Evolutionary conservation across 2,329 filamentous ascomycete species (phyloP), one percentile per base, ranked within the genome.

Genomic region (Neurospora sp.): DNA sequence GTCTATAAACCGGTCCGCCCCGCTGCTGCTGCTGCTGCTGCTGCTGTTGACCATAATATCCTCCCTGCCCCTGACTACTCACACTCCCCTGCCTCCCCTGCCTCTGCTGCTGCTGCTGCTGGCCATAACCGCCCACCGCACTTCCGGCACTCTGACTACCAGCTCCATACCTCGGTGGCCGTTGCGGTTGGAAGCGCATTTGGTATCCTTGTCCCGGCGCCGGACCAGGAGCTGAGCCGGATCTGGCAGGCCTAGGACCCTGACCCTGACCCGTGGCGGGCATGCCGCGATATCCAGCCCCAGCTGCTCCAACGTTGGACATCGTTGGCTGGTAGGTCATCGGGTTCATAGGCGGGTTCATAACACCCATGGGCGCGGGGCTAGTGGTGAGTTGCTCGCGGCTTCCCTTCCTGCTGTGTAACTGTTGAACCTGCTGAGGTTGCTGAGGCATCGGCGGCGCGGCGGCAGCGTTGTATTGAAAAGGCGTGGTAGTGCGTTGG

Each of bases 321-420:
- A 81, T n/a, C 17, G 78, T 80, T 0, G 80, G 80, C 71, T 80
- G 77, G 8, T 78, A 0, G 1, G 28, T 62, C 52, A 62, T 62
- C 3, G 52, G 52, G 15, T 62, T 62, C 52, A 62, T 9, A 3
- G 52, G 74, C 70, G 75, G 75, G n/a, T 78, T 77, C 17, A 43
- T 33, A 6, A 70, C 72, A 6, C 75, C 76, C n/a, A 81, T 76
- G 2, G 83, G 82, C 38, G 82, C 82, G 1, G 82, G 81, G 62
- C 78, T 76, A 13, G 75, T 71, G 15, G 84, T 74, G 17, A 85
- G 79, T 68, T 76, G 78, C 39, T 82, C 80, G 7, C 78, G 77
- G 68, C 78, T 80, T 39, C 79, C 77, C 71, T 80, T 77, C 19
- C 67, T 70, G 15, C 69, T n/a, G 4, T 43, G 19, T 1, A 28